Conservation (phyloP, 257 asterid genomes). For the Salvia hispanica region DNA sequence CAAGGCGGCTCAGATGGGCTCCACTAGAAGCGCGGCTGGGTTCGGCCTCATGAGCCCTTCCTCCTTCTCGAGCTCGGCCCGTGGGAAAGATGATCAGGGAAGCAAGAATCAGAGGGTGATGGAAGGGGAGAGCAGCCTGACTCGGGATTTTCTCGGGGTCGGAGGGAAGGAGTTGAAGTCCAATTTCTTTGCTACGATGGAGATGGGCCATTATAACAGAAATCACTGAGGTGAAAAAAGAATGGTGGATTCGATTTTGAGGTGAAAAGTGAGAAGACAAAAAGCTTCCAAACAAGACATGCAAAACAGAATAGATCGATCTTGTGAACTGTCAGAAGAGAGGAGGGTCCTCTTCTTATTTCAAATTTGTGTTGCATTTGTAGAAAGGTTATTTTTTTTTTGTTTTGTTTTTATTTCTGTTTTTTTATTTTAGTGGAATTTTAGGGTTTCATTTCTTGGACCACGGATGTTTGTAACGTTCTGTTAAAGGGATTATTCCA, state of each 20-base stretch:
- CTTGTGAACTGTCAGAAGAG: constrained; percentile 77
- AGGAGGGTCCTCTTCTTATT: background rate
- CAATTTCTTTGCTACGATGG: constrained; percentile 49
- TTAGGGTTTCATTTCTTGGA: constrained; percentile 5
- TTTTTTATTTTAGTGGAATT: background rate
- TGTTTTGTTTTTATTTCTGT: background rate
- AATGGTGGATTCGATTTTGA: background rate
- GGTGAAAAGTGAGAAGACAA: constrained; percentile 20
- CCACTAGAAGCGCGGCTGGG: constrained; percentile 44
- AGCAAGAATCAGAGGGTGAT: background rate
- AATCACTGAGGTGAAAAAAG: constrained; percentile 29
- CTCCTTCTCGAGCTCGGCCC: constrained; percentile 27
- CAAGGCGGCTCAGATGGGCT: constrained; percentile 75
- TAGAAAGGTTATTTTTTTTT: background rate
- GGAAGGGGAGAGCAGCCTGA: constrained; percentile 36
- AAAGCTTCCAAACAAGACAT: constrained; percentile 20
- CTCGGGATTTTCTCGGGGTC: constrained; percentile 84
- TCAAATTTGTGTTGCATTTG: background rate
- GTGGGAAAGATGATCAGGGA: background rate
- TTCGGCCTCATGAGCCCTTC: constrained; percentile 61
- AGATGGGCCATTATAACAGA: constrained; percentile 43
- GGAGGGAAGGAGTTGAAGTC: constrained; percentile 44
- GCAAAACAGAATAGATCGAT: constrained; percentile 47
- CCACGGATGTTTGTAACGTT: background rate
- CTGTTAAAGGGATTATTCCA: constrained; percentile 26